Base-by-base conservation (phyloP, 2,329 filamentous ascomycete species). In the Ascochyta pisi region DNA sequence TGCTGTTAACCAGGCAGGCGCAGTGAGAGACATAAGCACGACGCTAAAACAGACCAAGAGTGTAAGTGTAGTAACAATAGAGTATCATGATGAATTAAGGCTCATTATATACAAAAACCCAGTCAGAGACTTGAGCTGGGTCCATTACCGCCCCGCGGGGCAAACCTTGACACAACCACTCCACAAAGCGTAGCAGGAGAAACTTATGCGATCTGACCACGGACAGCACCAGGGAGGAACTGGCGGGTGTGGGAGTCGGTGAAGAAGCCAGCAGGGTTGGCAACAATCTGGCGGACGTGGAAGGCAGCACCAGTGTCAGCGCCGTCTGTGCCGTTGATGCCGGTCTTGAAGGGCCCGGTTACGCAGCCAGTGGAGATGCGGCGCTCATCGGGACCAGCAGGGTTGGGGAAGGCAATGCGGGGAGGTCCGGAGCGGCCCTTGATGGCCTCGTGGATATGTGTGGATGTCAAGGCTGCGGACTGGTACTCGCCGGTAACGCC, bases 381-480 rank as follows among this genome's bases (percentile, higher is more conserved):
- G 27, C 61, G 59, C 6, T 60, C 55, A 77, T 69, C 66, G 3
- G 63, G 79, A 6, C 79, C 82, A 12, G 62, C 56, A 8, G 69
- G 67, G 59, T 71, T 71, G 26, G 46, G 33, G 27, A 60, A 53
- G 23, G 80, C 82, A 40, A 81, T 65, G 64, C 82, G 76, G 50
- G 83, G 83, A 34, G 83, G 82, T 6, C 83, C 83, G 19, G 78
- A 64, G 45, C 69, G 72, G 58, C 82, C 82, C 52, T 70, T 73
- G 22, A 62, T 67, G 6, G 73, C 82, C 68, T 84, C 73, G 70
- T 85, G 83, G 60, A 85, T 81, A 69, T 85, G 83, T 1, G 83
- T 86, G 16, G 83, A 81, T 6, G 82, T 83, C 26, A 69, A 62
- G 39, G 83, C 83, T 0, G 77, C 75, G 7, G 82, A 84, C 62